phyloP scores from a whole-genome alignment of 495 filamentous ascomycete genomes.

The Talaromyces stipitatus region DNA sequence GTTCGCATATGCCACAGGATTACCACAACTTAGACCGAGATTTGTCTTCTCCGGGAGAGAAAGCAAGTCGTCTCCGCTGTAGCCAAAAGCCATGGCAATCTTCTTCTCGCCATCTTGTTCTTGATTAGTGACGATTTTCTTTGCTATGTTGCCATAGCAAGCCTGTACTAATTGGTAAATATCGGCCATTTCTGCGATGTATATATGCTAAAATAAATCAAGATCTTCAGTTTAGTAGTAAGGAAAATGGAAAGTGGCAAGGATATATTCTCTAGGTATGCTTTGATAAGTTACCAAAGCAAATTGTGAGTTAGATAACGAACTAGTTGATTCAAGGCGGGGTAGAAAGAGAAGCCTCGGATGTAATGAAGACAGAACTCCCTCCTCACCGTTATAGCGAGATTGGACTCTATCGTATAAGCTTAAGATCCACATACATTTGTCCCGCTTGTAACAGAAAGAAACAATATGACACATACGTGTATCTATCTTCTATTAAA shows the following conservation, averaged over 20 bases:
- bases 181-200: neutral
- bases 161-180: neutral
- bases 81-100: conserved; percentile 56
- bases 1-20: conserved; percentile 49
- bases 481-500: too few relatives aligned
- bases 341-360: too few relatives aligned
- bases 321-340: too few relatives aligned
- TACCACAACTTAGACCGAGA: conserved; percentile 60
- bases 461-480: too few relatives aligned
- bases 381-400: too few relatives aligned
- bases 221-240: neutral
- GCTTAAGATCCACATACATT: too few relatives aligned
- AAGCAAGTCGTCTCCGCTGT: conserved; percentile 44
- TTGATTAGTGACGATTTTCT: neutral
- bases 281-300: too few relatives aligned
- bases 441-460: too few relatives aligned
- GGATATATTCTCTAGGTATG: neutral
- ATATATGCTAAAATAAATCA: neutral
- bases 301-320: too few relatives aligned
- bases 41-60: conserved; percentile 51
- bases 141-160: conserved; percentile 4
- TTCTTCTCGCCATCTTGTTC: conserved; percentile 19
- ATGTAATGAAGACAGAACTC: too few relatives aligned
- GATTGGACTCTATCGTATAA: too few relatives aligned
- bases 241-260: neutral